Base-by-base conservation (phyloP, 2,329 filamentous ascomycete species). In the Colletotrichum sp. region DNA sequence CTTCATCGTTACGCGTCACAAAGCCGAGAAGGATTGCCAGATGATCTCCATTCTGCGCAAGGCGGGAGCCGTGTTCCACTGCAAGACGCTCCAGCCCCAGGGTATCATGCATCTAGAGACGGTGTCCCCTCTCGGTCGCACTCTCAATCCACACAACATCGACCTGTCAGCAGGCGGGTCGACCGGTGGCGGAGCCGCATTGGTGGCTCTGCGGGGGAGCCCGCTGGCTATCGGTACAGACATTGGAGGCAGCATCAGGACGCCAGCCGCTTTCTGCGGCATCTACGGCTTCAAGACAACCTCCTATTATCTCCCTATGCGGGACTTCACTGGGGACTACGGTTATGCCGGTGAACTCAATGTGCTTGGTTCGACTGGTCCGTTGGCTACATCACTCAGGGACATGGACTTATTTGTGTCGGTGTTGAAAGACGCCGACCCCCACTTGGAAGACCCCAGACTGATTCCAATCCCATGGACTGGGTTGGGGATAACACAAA, bases 61-160 rank as follows among this genome's bases (percentile, higher is more conserved):
- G 18, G 85, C 91, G 0, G 93, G 93, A 3, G 93, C 92, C 2
- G 87, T 94, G 2, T 86, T 92, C 63, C 92, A 93, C 79, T 90
- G 91, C 75, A 94, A 95, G 82, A 95, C 93, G 1, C 95, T 93
- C 71, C 88, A 94, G 8, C 93, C 93, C 1, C 90, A 92, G 78
- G 89, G 87, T 0, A 84, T 92, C 64, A 87, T 87, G 81, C 86
- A 87, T 18, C 81, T 92, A 48, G 93, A 94, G 80, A 90, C 88
- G 5, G 87, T 89, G 55, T 93, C 92, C 79, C 82, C 93, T 24
- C 92, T 90, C 72, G 92, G 92, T 2, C 88, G 90, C 39, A 91
- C 90, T 0, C 84, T 93, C 4, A 94, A 94, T 79, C 93, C 93
- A 0, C 85, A 89, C 72, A 93, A 93, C 75, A 87, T 90, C 3